A percentile compares a stretch with the other conserved stretches of the same genome.
phyloP scores from a whole-genome alignment of 1,284 basidiomycete genomes.

The Puccinia novopanici region DNA sequence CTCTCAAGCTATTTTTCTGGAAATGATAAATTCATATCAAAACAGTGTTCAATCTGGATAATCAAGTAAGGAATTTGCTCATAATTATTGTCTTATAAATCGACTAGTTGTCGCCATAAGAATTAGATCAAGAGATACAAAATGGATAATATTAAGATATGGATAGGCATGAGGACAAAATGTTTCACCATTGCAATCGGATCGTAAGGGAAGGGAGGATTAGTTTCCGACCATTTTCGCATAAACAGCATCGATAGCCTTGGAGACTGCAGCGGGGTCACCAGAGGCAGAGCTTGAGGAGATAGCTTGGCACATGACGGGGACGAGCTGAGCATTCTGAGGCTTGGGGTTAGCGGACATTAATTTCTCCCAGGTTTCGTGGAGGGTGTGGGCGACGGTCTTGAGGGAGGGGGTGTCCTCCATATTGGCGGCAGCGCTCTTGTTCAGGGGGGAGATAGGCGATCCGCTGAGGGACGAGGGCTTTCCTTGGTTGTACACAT shows the following conservation, averaged over 20 bases:
- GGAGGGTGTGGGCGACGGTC: conserved; percentile 13
- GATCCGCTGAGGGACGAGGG: neutral
- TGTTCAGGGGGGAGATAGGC: conserved; percentile 10
- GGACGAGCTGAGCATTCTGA: conserved; percentile 14
- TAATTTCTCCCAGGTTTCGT: conserved; percentile 34
- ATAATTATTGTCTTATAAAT: no score
- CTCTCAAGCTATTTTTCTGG: no score
- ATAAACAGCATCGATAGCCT: conserved; percentile 26
- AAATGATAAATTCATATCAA: no score
- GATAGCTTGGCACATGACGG: neutral
- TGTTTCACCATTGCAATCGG: no score
- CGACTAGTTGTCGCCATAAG: no score
- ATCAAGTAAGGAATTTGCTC: no score
- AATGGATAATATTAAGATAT: no score
- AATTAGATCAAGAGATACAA: no score
- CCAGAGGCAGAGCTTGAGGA: conserved; percentile 1
- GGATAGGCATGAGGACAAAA: neutral
- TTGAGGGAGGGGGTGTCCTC: conserved; percentile 14
- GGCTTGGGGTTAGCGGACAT: neutral
- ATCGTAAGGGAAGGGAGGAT: no score
- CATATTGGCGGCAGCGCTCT: neutral
- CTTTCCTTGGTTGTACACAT: conserved; percentile 21
- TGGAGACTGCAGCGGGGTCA: conserved; percentile 2
- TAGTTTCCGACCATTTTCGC: neutral
- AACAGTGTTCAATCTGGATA: no score